Evolutionary conservation across 768 basidiomycete species (phyloP).

Genomic region (Phallus indusiatus): DNA sequence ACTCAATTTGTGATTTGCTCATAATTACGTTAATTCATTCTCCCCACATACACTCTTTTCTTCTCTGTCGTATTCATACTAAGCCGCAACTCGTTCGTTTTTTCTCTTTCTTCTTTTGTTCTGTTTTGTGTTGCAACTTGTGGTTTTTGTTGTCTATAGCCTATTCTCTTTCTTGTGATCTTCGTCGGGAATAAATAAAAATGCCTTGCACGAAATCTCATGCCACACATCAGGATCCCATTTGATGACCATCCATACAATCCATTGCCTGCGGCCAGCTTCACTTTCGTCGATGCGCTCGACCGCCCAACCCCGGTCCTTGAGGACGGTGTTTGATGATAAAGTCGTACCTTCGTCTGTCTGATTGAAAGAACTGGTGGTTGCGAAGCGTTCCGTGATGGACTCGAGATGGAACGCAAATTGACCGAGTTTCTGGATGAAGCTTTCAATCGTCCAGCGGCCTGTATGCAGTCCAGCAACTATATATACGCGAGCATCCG

Average conservation of each 20-base stretch:
- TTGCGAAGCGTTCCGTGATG: not conserved
- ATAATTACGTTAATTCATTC: not conserved
- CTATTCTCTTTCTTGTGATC: not conserved
- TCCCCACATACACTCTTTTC: not conserved
- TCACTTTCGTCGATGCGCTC: slow-evolving; percentile 54
- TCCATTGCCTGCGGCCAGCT: slow-evolving; percentile 57
- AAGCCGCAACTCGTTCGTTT: not conserved
- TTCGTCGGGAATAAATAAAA: not conserved
- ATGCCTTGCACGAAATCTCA: not conserved
- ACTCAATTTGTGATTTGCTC: not conserved
- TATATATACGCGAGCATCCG: slow-evolving; percentile 46
- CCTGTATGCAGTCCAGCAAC: slow-evolving; percentile 73
- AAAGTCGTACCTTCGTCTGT: not conserved
- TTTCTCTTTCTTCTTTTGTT: not conserved
- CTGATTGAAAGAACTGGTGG: not conserved
- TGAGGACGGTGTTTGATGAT: not conserved
- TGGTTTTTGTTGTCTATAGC: not conserved
- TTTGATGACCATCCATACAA: slow-evolving; percentile 54
- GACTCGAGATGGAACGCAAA: slow-evolving; percentile 30
- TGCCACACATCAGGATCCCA: slow-evolving; percentile 26
- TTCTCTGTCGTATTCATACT: not conserved
- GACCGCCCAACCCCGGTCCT: slow-evolving; percentile 36
- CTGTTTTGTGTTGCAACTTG: not conserved
- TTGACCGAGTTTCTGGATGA: slow-evolving; percentile 31
- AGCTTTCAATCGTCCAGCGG: slow-evolving; percentile 58